These are phyloP conservation scores for Venturia carpophila DNA, from an alignment of 2,329 filamentous ascomycete species.

Conservation along the genomic window DNA sequence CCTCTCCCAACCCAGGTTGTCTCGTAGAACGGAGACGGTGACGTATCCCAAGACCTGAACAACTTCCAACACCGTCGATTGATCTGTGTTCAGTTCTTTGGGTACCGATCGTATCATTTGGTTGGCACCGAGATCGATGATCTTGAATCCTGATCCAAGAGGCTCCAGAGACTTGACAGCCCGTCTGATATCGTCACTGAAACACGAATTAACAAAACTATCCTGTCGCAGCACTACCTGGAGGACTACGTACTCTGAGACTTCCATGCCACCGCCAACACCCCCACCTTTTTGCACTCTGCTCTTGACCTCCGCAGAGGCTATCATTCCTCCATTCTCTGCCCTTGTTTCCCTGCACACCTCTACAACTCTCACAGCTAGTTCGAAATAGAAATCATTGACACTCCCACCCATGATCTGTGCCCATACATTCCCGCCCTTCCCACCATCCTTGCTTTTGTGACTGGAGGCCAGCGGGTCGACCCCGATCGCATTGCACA, in stretches of 20 bases:
- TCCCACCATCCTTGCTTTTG: constrained; percentile 29
- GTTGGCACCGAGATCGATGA: constrained; percentile 74
- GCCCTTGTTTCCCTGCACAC: constrained; percentile 76
- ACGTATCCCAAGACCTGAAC: constrained; percentile 86
- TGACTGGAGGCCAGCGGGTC: constrained; percentile 60
- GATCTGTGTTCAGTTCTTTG: constrained; percentile 90
- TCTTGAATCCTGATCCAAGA: constrained; percentile 78
- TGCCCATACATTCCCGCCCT: constrained; percentile 63
- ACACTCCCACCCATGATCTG: constrained; percentile 86
- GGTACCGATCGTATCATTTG: constrained; percentile 88
- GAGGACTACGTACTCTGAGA: constrained; percentile 58
- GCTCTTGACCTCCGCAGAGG: constrained; percentile 71
- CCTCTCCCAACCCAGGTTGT: constrained; percentile 78
- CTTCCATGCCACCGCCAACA: constrained; percentile 65
- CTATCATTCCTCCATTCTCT: constrained; percentile 90
- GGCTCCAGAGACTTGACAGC: constrained; percentile 83
- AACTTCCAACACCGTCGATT: constrained; percentile 84
- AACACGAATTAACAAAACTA: background rate
- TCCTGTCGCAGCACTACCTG: constrained; percentile 13
- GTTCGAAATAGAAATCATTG: constrained; percentile 97
- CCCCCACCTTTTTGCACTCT: constrained; percentile 64
- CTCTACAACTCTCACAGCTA: constrained; percentile 92
- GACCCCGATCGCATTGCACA: constrained; percentile 95
- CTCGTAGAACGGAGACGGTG: constrained; percentile 77
- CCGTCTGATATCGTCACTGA: constrained; percentile 76